phyloP scores from a whole-genome alignment of 768 basidiomycete genomes.

The Panus rudis region DNA sequence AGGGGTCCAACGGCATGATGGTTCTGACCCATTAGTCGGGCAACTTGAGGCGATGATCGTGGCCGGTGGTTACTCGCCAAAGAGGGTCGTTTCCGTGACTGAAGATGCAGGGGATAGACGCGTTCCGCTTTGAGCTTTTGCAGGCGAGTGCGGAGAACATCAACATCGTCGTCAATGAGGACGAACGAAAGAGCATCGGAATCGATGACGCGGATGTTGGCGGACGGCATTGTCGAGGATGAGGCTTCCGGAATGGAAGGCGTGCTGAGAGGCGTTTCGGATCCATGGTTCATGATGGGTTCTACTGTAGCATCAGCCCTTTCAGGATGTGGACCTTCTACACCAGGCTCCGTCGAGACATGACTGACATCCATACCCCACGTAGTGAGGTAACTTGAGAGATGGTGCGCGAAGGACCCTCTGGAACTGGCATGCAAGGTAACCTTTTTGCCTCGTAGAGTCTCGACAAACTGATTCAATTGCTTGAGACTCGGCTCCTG shows the following conservation, averaged over 20 bases:
- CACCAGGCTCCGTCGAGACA: conserved; percentile 52
- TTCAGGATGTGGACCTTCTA: conserved; percentile 31
- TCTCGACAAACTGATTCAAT: conserved; percentile 72
- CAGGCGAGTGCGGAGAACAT: conserved; percentile 70
- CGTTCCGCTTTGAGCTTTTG: conserved; percentile 57
- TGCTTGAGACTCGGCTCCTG: conserved; percentile 78
- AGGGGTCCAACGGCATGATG: no score
- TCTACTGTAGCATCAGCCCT: conserved; percentile 7
- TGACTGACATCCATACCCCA: conserved; percentile 96
- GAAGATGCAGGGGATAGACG: conserved; percentile 31
- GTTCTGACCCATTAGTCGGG: conserved; percentile 41
- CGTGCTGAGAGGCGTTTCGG: background rate
- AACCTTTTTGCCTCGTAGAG: conserved; percentile 76
- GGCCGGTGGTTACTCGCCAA: conserved; percentile 63
- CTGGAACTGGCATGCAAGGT: conserved; percentile 80
- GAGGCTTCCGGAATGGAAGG: background rate
- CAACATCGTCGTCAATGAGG: conserved; percentile 90
- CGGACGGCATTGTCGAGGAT: conserved; percentile 9
- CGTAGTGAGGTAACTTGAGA: conserved; percentile 86
- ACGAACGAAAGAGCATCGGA: conserved; percentile 50
- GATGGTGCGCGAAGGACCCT: conserved; percentile 85
- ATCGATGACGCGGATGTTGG: conserved; percentile 8
- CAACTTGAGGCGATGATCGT: conserved; percentile 75
- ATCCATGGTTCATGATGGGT: no score
- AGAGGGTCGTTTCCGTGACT: conserved; percentile 58